Evolutionary conservation across 2,329 filamentous ascomycete species (phyloP), one percentile per base, ranked within the genome.

Genomic region (Diaporthe humulicola): DNA sequence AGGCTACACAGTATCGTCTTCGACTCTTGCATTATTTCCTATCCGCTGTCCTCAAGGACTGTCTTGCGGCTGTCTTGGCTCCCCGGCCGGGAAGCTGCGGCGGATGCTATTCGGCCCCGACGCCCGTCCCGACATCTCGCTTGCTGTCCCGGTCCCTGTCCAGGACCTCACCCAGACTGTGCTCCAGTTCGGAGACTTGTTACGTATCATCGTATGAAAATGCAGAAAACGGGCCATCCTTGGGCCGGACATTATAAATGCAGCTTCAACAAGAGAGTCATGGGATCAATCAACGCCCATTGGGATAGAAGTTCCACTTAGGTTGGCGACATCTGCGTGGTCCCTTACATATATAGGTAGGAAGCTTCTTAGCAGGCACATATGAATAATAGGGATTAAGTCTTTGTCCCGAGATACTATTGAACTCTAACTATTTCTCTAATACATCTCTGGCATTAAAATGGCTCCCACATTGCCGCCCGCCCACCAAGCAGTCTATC

Each of bases 401-500:
- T 5, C 48, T 14, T 19, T 33, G 42, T 28, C 42, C 19, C 50
- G 61, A 45, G 2, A 36, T 8, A n/a, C 42, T 9, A 50, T 25
- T 17, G 38, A 45, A 45, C 7, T 25, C 5, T 15, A 30, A 40
- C 0, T 2, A n/a, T 28, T 19, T 42, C 28, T 19, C 3, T 25
- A 6, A 10, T n/a, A 10, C 17, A 5, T 25, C 17, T 22, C 3
- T 8, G 45, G 45, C 3, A 40, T 36, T 38, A 66, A 28, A 52
- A 67, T 52, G n/a, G 36, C 57, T 25, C 19, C 30, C 52, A 17
- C 28, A 28, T 64, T 75, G n/a, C 61, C 71, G 3, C 10, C 25
- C 17, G 64, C 74, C 52, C 69, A 75, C 54, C 52, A 38, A n/a
- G 74, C 74, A 19, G 42, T 75, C 28, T 48, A 56, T 2, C 54